A percentile compares a stretch with the other conserved stretches of the same genome.
phyloP scores from a whole-genome alignment of 345 rosid species.

The Populus tremula region DNA sequence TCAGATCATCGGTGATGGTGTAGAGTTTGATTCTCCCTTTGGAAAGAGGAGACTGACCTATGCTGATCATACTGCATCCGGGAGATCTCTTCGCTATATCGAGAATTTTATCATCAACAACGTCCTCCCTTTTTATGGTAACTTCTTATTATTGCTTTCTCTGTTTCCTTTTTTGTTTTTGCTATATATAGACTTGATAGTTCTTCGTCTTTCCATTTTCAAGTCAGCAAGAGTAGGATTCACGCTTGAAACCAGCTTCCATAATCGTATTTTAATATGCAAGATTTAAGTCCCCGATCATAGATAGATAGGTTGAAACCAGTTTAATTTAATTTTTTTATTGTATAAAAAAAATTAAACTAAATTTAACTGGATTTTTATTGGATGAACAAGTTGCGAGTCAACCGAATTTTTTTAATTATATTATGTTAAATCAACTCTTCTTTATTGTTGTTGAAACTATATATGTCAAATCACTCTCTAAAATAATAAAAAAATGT shows the following conservation, averaged over 20 bases:
- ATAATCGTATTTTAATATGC: background rate
- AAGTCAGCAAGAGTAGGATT: background rate
- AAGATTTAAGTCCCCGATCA: too few species aligned
- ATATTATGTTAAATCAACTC: too few species aligned
- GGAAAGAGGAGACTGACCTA: conserved; percentile 47
- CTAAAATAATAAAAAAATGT: too few species aligned
- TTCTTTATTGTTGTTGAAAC: too few species aligned
- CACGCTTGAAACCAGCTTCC: background rate
- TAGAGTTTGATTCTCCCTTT: conserved; percentile 48
- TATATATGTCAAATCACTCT: too few species aligned
- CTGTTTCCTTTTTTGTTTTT: too few species aligned
- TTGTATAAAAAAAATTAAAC: too few species aligned
- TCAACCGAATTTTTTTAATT: too few species aligned
- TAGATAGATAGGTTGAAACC: too few species aligned
- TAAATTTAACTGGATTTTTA: too few species aligned
- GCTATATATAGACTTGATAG: background rate
- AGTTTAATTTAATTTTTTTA: too few species aligned
- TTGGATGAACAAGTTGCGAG: too few species aligned
- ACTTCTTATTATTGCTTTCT: background rate
- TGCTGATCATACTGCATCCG: conserved; percentile 66
- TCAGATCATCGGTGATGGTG: conserved; percentile 43
- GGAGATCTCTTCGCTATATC: conserved; percentile 44
- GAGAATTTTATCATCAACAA: conserved; percentile 47
- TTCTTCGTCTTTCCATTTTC: background rate
- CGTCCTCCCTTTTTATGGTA: conserved; percentile 60